phyloP scores from a whole-genome alignment of 2,329 filamentous ascomycete genomes.

The Xylaria sp. region DNA sequence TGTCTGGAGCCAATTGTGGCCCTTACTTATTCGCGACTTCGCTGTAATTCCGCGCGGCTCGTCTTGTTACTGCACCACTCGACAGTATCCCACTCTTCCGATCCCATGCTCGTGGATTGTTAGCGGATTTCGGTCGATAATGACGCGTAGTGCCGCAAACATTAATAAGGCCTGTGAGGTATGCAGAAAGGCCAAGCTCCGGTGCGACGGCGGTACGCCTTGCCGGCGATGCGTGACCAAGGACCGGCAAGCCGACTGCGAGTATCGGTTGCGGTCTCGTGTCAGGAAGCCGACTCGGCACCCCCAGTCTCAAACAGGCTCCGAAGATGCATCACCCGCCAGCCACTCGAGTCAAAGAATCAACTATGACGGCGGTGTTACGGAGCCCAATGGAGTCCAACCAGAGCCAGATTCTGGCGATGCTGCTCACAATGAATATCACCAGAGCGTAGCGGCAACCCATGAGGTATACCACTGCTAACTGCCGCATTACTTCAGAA shows the following conservation, averaged over 20 bases:
- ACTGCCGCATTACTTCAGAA: not conserved
- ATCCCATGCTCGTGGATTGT: not conserved
- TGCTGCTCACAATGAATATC: constrained; percentile 22
- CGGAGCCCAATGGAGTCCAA: constrained; percentile 4
- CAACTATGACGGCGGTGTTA: not conserved
- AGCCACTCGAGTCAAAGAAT: constrained; percentile 10
- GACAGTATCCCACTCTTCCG: not conserved
- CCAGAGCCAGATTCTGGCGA: constrained; percentile 8
- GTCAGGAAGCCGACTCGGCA: constrained; percentile 14
- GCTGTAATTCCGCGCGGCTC: constrained; percentile 11
- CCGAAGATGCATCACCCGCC: constrained; percentile 1
- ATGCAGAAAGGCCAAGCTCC: constrained; percentile 30
- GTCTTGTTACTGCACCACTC: not conserved
- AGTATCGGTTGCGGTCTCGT: constrained; percentile 23
- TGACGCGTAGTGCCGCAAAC: constrained; percentile 19
- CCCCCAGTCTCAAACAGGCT: constrained; percentile 6
- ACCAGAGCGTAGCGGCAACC: constrained; percentile 25
- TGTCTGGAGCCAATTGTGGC: not conserved
- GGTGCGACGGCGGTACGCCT: constrained; percentile 25
- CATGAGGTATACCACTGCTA: constrained; percentile 10
- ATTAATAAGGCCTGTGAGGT: constrained; percentile 27
- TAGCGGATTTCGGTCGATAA: not conserved
- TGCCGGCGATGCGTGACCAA: constrained; percentile 25
- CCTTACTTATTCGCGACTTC: not conserved
- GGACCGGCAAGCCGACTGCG: constrained; percentile 19